Percentiles rank a stretch among this genome's conserved stretches.
Evolutionary conservation across 2,329 filamentous ascomycete genomes (phyloP).

Genomic region (Fusarium zealandicum): DNA sequence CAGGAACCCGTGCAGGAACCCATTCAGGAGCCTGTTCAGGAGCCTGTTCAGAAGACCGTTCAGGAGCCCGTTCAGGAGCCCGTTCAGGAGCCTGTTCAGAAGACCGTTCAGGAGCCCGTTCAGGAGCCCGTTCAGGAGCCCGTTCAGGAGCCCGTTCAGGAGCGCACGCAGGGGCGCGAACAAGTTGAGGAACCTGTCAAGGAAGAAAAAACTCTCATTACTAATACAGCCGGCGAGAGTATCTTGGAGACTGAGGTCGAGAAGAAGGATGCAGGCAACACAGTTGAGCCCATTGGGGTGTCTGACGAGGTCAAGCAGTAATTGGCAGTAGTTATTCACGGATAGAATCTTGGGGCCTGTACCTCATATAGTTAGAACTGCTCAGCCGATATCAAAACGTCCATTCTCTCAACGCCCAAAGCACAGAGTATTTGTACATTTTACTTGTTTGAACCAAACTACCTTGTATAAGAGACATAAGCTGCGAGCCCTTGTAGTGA

Average conservation of each 20-base stretch:
- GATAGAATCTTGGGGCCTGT: not conserved
- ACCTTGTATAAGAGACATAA: slow-evolving; percentile 10
- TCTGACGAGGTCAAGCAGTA: slow-evolving; percentile 46
- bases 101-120: not conserved
- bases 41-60: not conserved
- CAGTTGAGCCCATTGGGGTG: slow-evolving; percentile 47
- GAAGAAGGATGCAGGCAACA: slow-evolving; percentile 44
- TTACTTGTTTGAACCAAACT: not conserved
- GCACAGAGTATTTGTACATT: not conserved
- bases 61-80: too few relatives aligned
- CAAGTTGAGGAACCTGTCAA: slow-evolving; percentile 3
- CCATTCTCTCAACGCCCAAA: slow-evolving; percentile 8
- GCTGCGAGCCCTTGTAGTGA: slow-evolving; percentile 9
- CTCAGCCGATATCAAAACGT: slow-evolving; percentile 10
- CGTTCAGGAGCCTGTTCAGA: slow-evolving; percentile 4
- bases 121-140: not conserved
- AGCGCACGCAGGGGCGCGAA: too few relatives aligned
- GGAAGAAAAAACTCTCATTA: slow-evolving; percentile 48
- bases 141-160: not conserved
- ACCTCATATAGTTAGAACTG: not conserved
- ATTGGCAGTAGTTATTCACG: slow-evolving; percentile 9
- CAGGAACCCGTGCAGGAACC: slow-evolving; percentile 4
- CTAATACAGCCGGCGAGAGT: slow-evolving; percentile 54
- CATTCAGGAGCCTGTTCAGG: not conserved
- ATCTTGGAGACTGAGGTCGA: slow-evolving; percentile 50